phyloP scores from a whole-genome alignment of 2,329 filamentous ascomycete species.

The Penicillium sp. region DNA sequence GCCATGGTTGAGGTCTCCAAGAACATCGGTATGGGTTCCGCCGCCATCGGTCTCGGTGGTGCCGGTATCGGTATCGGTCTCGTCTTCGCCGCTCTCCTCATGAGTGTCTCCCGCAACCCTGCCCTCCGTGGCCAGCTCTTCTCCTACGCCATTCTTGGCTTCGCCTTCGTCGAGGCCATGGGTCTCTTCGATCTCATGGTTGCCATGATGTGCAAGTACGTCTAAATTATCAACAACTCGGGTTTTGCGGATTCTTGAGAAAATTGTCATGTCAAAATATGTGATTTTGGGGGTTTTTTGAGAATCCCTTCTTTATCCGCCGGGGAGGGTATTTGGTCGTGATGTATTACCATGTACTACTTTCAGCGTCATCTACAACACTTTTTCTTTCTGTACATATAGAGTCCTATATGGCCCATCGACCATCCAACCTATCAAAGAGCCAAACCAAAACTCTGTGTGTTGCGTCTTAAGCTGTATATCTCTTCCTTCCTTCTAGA shows the following conservation, averaged over 20 bases:
- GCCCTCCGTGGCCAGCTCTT: constrained; percentile 92
- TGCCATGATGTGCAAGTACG: constrained; percentile 91
- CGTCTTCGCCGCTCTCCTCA: constrained; percentile 85
- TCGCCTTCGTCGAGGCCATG: constrained; percentile 84
- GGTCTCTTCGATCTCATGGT: constrained; percentile 82
- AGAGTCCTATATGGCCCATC: constrained; percentile 30
- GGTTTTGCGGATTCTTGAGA: constrained; percentile 11
- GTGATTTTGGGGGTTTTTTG: constrained; percentile 10
- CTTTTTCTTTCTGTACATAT: constrained; percentile 31
- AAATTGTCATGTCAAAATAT: constrained; percentile 11
- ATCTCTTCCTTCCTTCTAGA: constrained; percentile 4
- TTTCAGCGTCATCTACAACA: constrained; percentile 32
- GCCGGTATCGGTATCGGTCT: constrained; percentile 94
- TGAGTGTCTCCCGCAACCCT: constrained; percentile 89
- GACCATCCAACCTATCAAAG: constrained; percentile 27
- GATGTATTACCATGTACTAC: constrained; percentile 33
- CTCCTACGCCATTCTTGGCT: constrained; percentile 92
- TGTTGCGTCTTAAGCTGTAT: constrained; percentile 27
- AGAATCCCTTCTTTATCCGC: constrained; percentile 18
- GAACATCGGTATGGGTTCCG: constrained; percentile 84
- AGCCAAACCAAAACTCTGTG: constrained; percentile 32
- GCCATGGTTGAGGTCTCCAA: constrained; percentile 87
- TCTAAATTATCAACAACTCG: constrained; percentile 39
- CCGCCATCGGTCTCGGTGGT: constrained; percentile 88
- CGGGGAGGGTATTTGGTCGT: constrained; percentile 31